phyloP scores from a whole-genome alignment of 352 stramenopile genomes.

The Phytopythium litorale region DNA sequence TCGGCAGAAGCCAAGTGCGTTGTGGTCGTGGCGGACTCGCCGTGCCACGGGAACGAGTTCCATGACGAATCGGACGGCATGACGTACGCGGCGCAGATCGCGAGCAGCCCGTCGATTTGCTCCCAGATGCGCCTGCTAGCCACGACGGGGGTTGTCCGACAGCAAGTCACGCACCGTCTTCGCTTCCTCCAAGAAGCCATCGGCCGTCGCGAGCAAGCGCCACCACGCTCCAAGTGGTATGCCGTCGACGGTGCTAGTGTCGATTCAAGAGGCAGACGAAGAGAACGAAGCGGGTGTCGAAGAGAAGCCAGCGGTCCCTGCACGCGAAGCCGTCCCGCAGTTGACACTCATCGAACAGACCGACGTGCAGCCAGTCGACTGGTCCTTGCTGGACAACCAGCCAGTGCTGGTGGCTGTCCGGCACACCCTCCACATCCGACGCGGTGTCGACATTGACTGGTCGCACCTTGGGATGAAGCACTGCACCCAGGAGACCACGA shows the following conservation, averaged over 20 bases:
- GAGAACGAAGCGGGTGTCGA: neutral
- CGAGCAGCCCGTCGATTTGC: constrained; percentile 25
- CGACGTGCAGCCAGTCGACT: neutral
- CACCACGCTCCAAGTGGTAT: neutral
- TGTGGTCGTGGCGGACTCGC: constrained; percentile 28
- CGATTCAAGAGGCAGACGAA: neutral
- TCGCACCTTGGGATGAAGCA: constrained; percentile 22
- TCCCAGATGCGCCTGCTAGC: constrained; percentile 27
- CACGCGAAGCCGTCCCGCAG: no score
- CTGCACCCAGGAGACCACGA: constrained; percentile 28
- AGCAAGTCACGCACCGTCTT: constrained; percentile 23
- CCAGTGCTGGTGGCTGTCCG: constrained; percentile 17
- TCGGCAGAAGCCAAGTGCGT: constrained; percentile 21
- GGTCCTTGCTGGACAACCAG: neutral
- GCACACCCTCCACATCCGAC: constrained; percentile 31
- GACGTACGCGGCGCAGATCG: constrained; percentile 14
- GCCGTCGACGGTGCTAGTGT: neutral
- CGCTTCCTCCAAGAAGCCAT: constrained; percentile 8
- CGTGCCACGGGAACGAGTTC: constrained; percentile 34
- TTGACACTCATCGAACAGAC: neutral
- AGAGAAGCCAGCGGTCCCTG: neutral
- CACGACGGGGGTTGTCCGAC: constrained; percentile 14
- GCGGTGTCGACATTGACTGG: constrained; percentile 23
- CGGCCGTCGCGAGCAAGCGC: neutral
- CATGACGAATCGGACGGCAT: constrained; percentile 9